Evolutionary conservation across 2,329 filamentous ascomycete genomes (phyloP).

Genomic region (Aspergillus uvarum): DNA sequence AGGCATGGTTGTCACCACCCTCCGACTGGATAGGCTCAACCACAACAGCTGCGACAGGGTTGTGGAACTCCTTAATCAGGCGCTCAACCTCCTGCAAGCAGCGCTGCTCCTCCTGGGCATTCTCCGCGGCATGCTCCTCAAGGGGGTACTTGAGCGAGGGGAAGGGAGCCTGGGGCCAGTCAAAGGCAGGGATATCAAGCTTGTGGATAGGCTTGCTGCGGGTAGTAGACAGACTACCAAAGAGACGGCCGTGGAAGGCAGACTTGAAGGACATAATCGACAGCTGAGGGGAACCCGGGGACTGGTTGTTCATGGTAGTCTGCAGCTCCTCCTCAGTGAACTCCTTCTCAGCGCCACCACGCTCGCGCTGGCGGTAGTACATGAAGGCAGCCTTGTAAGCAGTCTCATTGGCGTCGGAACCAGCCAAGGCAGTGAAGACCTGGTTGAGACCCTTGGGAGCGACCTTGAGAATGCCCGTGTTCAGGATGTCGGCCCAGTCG

Average conservation of each 20-base stretch:
- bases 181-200: constrained; percentile 88
- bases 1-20: constrained; percentile 92
- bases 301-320: constrained; percentile 76
- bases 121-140: constrained; percentile 74
- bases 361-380: constrained; percentile 78
- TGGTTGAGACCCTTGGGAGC: constrained; percentile 81
- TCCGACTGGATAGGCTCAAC: constrained; percentile 92
- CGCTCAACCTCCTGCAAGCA: constrained; percentile 81
- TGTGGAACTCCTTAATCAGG: constrained; percentile 74
- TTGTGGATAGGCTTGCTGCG: constrained; percentile 94
- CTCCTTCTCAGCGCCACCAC: constrained; percentile 72
- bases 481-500: constrained; percentile 78
- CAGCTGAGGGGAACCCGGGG: constrained; percentile 73
- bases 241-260: constrained; percentile 86
- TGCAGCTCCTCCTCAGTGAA: constrained; percentile 76
- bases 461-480: constrained; percentile 75
- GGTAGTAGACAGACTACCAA: constrained; percentile 82
- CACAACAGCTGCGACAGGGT: constrained; percentile 76
- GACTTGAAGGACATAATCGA: constrained; percentile 88
- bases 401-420: constrained; percentile 90
- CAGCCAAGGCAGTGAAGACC: constrained; percentile 86
- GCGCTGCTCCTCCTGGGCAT: constrained; percentile 75
- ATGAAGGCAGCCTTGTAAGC: constrained; percentile 97
- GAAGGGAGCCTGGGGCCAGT: constrained; percentile 92
- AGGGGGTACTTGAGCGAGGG: constrained; percentile 83